These are phyloP conservation scores for Dactylorhiza incarnata DNA, from an alignment of 106 monocot species.

Conservation along the genomic window DNA sequence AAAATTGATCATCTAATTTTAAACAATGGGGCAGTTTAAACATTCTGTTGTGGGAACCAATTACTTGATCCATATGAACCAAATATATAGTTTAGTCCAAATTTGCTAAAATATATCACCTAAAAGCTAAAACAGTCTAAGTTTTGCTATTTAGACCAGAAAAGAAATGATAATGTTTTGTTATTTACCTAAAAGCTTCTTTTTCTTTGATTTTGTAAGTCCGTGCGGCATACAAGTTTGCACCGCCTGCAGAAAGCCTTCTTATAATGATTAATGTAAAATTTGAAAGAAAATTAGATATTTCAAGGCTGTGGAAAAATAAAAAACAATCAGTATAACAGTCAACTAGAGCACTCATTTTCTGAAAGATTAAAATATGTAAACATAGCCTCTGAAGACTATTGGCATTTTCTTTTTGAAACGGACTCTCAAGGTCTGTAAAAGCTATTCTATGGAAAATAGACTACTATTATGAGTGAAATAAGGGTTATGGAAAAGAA, in stretches of 20 bases:
- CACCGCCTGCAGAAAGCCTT: constrained; percentile 37
- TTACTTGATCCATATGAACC: not conserved
- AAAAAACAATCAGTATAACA: not conserved
- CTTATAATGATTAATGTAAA: not conserved
- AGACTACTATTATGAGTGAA: no score
- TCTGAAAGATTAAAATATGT: not conserved
- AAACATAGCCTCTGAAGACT: not conserved
- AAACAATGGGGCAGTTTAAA: not conserved
- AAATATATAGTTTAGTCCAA: not conserved
- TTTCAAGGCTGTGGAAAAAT: not conserved
- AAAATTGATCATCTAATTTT: not conserved
- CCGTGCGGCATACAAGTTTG: constrained; percentile 69
- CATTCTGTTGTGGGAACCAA: not conserved
- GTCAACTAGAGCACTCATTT: not conserved
- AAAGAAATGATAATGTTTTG: not conserved
- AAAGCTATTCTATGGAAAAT: not conserved
- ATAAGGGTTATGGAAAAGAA: no score
- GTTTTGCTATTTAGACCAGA: not conserved
- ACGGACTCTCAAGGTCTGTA: not conserved
- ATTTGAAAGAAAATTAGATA: not conserved
- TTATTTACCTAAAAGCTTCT: constrained; percentile 57
- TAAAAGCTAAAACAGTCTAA: not conserved
- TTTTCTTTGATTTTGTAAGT: constrained; percentile 82
- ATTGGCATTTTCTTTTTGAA: not conserved
- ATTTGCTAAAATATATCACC: not conserved